phyloP scores from a whole-genome alignment of 1,139 yeast genomes.

The Keqinozyma sinolaborantium region DNA sequence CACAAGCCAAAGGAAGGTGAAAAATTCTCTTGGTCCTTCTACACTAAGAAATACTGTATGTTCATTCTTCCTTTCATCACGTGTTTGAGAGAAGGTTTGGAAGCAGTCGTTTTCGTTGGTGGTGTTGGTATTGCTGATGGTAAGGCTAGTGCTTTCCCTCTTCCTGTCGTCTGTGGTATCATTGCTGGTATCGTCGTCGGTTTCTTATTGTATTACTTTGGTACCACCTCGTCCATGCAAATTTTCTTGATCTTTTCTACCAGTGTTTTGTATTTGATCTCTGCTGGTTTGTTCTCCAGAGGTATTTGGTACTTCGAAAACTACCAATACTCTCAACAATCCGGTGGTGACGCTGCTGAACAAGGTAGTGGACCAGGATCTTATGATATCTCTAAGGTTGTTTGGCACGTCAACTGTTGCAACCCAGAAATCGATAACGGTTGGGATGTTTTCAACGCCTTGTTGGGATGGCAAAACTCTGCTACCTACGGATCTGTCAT shows the following conservation, averaged over 20 bases:
- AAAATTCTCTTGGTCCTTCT: conserved; percentile 32
- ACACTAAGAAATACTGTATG: conserved; percentile 66
- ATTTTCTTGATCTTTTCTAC: conserved; percentile 78
- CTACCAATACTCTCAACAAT: conserved; percentile 53
- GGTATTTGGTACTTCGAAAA: conserved; percentile 85
- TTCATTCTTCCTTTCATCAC: conserved; percentile 79
- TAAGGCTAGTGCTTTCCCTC: conserved; percentile 78
- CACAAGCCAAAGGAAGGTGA: conserved; percentile 33
- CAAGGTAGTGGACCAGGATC: conserved; percentile 91
- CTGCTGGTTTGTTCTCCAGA: conserved; percentile 87
- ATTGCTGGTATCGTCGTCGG: conserved; percentile 74
- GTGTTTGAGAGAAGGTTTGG: conserved; percentile 85
- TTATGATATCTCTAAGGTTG: conserved; percentile 69
- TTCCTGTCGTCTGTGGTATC: conserved; percentile 77
- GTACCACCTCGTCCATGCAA: conserved; percentile 73
- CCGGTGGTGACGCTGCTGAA: conserved; percentile 91
- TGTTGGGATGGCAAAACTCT: conserved; percentile 32
- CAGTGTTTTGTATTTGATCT: conserved; percentile 74
- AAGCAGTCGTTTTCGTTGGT: conserved; percentile 88
- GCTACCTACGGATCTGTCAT: conserved; percentile 88
- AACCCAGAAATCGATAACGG: conserved; percentile 85
- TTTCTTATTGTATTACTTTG: conserved; percentile 64
- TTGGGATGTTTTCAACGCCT: conserved; percentile 83
- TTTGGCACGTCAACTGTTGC: conserved; percentile 95
- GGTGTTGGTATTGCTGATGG: conserved; percentile 56